Evolutionary conservation across 495 filamentous ascomycete genomes (phyloP), one percentile per base, ranked within the genome.

Genomic region (Penicillium samsonianum): DNA sequence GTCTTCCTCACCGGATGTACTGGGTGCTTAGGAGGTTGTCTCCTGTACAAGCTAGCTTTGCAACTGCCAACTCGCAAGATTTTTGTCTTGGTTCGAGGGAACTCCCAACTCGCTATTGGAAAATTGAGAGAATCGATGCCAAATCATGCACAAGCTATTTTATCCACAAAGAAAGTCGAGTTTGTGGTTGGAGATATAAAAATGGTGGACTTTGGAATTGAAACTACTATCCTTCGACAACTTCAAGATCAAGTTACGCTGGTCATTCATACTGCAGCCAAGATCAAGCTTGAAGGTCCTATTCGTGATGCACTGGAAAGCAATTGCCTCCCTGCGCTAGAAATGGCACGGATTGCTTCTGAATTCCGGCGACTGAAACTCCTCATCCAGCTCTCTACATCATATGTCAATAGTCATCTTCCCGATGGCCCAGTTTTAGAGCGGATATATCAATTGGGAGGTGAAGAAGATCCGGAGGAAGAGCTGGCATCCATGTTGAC

Each of bases 1-100:
- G 69, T 77, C 19, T 69, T 77, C 22, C 61, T 77, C 11, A 75
- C 72, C 0, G 74, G 74, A 11, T 65, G 68, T 26, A 77, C 74
- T 2, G 74, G 74, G 19, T 69, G 68, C 3, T 53, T 77, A 3
- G 74, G 74, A 14, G 72, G 69, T 17, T 73, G 69, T 48, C 65
- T 77, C 20, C 48, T 75, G 9, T 74, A 75, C 54, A 77, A 77
- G 46, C 38, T 75, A 33, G 61, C 73, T 12, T 23, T 72, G 19
- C 74, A 75, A 51, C 56, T 75, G 0, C 74, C 72, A 11, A 70
- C 69, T 0, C 64, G 59, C 41, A 71, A 65, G 42, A 69, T 77
- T 17, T 75, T 65, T 26, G 62, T 67, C 0, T 58, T 77, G 12
- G 63, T 72, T 20, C 69, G 74, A 1, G 65, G 61, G 1, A 59